phyloP scores from a whole-genome alignment of 2,329 filamentous ascomycete genomes.

The Aspergillus tanneri region DNA sequence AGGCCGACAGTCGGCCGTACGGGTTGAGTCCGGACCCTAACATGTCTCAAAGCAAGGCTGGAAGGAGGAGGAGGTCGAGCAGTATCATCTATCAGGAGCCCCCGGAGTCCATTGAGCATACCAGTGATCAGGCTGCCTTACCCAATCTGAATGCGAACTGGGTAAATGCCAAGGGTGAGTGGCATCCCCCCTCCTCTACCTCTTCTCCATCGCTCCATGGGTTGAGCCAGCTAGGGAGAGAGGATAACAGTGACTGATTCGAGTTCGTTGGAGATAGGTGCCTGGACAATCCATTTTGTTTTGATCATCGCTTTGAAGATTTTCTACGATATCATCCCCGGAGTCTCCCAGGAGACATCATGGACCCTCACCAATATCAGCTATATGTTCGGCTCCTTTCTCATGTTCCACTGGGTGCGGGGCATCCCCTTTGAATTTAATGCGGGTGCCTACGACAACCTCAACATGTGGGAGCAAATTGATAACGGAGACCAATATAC shows the following conservation, averaged over 20 bases:
- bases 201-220: too few relatives aligned
- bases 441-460: conserved; percentile 94
- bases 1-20: conserved; percentile 64
- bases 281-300: conserved; percentile 96
- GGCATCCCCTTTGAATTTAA: conserved; percentile 99
- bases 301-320: conserved; percentile 91
- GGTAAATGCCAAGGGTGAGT: conserved; percentile 96
- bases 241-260: conserved; percentile 17
- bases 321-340: conserved; percentile 93
- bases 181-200: too few relatives aligned
- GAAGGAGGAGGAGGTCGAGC: conserved; percentile 88
- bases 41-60: conserved; percentile 64
- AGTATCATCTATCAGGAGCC: conserved; percentile 98
- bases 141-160: conserved; percentile 97
- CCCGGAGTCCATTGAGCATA: conserved; percentile 92
- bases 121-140: conserved; percentile 90
- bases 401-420: conserved; percentile 99
- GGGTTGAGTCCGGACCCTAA: conserved; percentile 60
- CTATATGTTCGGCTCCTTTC: conserved; percentile 97
- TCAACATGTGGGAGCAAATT: conserved; percentile 99
- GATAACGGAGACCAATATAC: conserved; percentile 99
- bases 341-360: conserved; percentile 94
- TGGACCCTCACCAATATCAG: conserved; percentile 99
- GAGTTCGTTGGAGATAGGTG: conserved; percentile 58
- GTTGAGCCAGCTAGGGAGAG: too few relatives aligned